phyloP scores from a whole-genome alignment of 2,329 filamentous ascomycete genomes.

The Leptographium procerum region DNA sequence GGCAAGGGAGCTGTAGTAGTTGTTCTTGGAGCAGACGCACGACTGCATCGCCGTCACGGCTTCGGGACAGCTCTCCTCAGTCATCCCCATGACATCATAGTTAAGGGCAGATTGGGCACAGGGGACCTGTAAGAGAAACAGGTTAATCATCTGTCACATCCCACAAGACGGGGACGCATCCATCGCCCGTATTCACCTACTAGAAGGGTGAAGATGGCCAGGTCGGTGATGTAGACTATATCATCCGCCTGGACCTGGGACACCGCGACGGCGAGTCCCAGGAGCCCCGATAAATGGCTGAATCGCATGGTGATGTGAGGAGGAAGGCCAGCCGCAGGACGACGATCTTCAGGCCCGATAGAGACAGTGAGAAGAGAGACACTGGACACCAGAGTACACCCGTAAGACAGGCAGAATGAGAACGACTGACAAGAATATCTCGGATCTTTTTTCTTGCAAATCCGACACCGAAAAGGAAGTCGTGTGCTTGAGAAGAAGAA shows the following conservation, averaged over 20 bases:
- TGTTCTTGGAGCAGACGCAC: slow-evolving; percentile 40
- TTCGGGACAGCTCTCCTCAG: slow-evolving; percentile 30
- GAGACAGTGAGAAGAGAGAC: too few species aligned
- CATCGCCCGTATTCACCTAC: slow-evolving; percentile 11
- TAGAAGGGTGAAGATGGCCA: slow-evolving; percentile 28
- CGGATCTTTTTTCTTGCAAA: too few species aligned
- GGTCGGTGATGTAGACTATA: slow-evolving; percentile 33
- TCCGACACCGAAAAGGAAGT: too few species aligned
- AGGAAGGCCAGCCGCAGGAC: not conserved
- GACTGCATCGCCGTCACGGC: slow-evolving; percentile 33
- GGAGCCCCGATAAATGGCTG: not conserved
- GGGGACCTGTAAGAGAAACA: slow-evolving; percentile 23
- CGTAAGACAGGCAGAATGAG: too few species aligned
- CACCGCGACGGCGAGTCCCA: slow-evolving; percentile 7
- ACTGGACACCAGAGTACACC: too few species aligned
- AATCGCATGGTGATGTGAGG: not conserved
- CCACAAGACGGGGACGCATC: not conserved
- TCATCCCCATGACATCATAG: slow-evolving; percentile 31
- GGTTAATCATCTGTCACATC: slow-evolving; percentile 10
- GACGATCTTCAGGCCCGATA: not conserved
- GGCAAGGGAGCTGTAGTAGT: slow-evolving; percentile 26
- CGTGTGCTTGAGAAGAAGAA: too few species aligned
- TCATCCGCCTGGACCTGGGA: slow-evolving; percentile 1
- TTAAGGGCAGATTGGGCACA: slow-evolving; percentile 36
- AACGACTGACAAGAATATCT: not conserved